Evolutionary conservation across 768 basidiomycete genomes (phyloP).

Genomic region (Nevesoporus exiguus): DNA sequence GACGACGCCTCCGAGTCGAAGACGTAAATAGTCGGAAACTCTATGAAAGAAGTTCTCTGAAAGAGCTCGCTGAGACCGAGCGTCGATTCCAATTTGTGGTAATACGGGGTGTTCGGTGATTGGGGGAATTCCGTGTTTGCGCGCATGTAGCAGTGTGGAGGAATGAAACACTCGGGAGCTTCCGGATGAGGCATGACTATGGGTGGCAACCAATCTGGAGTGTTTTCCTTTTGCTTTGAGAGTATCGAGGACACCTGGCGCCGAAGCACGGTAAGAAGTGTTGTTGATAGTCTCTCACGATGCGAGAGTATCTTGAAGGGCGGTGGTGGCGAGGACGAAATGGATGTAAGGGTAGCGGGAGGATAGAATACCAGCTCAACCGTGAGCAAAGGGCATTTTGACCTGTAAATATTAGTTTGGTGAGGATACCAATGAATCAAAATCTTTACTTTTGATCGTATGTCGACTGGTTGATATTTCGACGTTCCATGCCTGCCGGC

Average conservation of each 20-base stretch:
- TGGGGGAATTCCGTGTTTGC: constrained; percentile 36
- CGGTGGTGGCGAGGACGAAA: constrained; percentile 34
- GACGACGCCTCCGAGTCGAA: constrained; percentile 51
- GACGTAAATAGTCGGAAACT: constrained; percentile 81
- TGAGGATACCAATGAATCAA: constrained; percentile 10
- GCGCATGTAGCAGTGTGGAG: constrained; percentile 60
- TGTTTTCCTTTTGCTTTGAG: constrained; percentile 44
- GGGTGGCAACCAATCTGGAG: constrained; percentile 54
- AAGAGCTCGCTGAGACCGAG: constrained; percentile 48
- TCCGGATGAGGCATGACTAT: constrained; percentile 53
- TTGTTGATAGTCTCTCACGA: constrained; percentile 46
- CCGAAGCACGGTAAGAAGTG: constrained; percentile 52
- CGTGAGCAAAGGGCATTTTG: constrained; percentile 63
- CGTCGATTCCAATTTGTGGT: constrained; percentile 55
- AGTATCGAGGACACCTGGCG: constrained; percentile 33
- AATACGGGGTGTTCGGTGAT: constrained; percentile 35
- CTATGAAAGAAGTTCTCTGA: constrained; percentile 64
- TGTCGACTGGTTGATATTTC: constrained; percentile 73
- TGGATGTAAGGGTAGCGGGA: constrained; percentile 43
- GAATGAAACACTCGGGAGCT: constrained; percentile 51
- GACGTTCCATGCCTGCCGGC: constrained; percentile 78
- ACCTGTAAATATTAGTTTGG: constrained; percentile 41
- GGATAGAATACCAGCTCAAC: constrained; percentile 69
- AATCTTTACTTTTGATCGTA: constrained; percentile 75
- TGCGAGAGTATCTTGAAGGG: constrained; percentile 61